Percentiles rank a stretch among this genome's conserved stretches.
These are phyloP conservation scores for Lactarius trivialis DNA, from an alignment of 768 basidiomycete genomes.

Conservation along the genomic window DNA sequence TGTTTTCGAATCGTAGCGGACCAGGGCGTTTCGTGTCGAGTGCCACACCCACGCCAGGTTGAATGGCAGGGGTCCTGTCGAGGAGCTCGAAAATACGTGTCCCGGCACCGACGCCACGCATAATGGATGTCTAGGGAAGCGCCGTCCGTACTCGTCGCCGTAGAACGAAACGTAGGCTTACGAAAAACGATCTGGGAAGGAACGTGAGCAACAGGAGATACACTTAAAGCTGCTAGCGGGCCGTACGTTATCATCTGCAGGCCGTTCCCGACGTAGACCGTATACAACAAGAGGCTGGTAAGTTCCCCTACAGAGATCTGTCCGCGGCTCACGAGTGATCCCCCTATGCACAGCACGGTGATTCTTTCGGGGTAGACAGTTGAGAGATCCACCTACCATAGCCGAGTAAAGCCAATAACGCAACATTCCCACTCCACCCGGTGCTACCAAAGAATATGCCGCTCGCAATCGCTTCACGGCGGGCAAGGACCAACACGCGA, in stretches of 20 bases:
- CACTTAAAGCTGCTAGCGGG: neutral
- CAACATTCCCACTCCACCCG: slow-evolving; percentile 91
- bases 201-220: neutral
- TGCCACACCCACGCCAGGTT: slow-evolving; percentile 51
- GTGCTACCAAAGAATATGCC: slow-evolving; percentile 92
- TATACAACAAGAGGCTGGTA: slow-evolving; percentile 85
- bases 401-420: slow-evolving; percentile 79
- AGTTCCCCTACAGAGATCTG: slow-evolving; percentile 89
- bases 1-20: slow-evolving; percentile 69
- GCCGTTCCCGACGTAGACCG: slow-evolving; percentile 80
- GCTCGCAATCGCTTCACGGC: slow-evolving; percentile 83
- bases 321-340: slow-evolving; percentile 82
- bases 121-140: slow-evolving; percentile 67
- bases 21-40: slow-evolving; percentile 57
- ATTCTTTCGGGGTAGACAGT: neutral
- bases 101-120: slow-evolving; percentile 95
- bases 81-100: slow-evolving; percentile 91
- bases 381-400: slow-evolving; percentile 54
- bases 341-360: slow-evolving; percentile 44
- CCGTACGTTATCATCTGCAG: slow-evolving; percentile 73
- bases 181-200: slow-evolving; percentile 33
- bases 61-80: slow-evolving; percentile 71
- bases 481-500: slow-evolving; percentile 64
- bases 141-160: slow-evolving; percentile 25
- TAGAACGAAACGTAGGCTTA: slow-evolving; percentile 30